Conservation (phyloP, 148 eudicot genomes). For the Bassia scoparia region DNA sequence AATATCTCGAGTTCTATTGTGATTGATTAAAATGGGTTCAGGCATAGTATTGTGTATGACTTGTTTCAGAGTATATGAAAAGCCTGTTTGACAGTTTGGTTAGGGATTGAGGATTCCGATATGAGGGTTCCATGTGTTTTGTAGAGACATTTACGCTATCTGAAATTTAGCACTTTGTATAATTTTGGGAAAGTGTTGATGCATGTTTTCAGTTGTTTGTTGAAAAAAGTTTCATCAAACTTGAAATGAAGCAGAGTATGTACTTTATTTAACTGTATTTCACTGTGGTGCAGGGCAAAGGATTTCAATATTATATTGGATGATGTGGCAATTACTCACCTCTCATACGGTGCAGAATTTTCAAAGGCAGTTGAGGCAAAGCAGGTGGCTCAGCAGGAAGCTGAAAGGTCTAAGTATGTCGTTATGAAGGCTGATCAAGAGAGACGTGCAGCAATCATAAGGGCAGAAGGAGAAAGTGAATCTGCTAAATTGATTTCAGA, state of each 20-base stretch:
- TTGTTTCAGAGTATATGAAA: no score
- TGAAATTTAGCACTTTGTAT: background rate
- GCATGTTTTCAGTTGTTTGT: background rate
- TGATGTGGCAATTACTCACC: constrained; percentile 80
- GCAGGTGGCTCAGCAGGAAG: constrained; percentile 99
- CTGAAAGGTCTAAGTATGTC: constrained; percentile 92
- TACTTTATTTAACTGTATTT: no score
- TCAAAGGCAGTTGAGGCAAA: constrained; percentile 97
- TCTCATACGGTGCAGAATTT: constrained; percentile 88
- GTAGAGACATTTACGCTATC: background rate
- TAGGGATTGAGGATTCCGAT: no score
- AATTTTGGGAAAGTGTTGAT: background rate
- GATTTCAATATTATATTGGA: constrained; percentile 86
- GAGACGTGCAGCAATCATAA: constrained; percentile 83
- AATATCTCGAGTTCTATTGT: no score
- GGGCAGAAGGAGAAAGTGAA: constrained; percentile 99
- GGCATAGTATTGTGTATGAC: no score
- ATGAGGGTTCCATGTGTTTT: no score
- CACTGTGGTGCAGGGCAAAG: constrained; percentile 46
- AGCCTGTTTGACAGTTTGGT: no score
- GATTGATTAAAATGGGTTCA: no score
- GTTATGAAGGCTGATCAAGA: constrained; percentile 96
- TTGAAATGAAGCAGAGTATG: background rate
- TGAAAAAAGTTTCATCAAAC: background rate
- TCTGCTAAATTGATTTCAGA: constrained; percentile 92